A percentile compares a stretch with the other conserved stretches of the same genome.
These are phyloP conservation scores for Rhododendron griersonianum DNA, from an alignment of 148 eudicot species.

Conservation along the genomic window DNA sequence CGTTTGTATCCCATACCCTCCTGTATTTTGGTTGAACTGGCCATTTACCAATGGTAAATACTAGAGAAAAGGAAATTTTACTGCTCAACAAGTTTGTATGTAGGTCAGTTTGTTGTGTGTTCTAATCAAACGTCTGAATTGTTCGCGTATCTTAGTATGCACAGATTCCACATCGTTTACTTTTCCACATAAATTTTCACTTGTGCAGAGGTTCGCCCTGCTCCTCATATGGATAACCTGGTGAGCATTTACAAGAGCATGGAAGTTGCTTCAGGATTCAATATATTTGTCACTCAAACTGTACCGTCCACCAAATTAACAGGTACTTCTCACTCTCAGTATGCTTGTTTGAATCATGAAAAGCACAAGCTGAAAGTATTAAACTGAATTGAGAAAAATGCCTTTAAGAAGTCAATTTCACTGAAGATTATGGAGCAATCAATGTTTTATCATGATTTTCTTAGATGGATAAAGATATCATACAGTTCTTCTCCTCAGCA, in stretches of 20 bases:
- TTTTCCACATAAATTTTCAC: not conserved
- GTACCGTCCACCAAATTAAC: slow-evolving; percentile 27
- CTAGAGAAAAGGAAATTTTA: not conserved
- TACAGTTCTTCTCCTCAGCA: not conserved
- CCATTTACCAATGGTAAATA: not conserved
- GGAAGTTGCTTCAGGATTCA: slow-evolving; percentile 60
- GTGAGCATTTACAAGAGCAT: slow-evolving; percentile 86
- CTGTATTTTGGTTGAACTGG: not conserved
- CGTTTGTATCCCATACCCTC: not conserved
- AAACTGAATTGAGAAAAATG: not conserved
- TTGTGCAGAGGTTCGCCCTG: slow-evolving; percentile 87
- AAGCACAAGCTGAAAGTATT: not conserved
- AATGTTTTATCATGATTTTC: not conserved
- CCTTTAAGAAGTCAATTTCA: not conserved
- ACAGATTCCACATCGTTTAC: not conserved
- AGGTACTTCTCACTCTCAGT: slow-evolving; percentile 27
- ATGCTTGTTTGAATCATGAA: not conserved
- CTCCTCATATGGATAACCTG: slow-evolving; percentile 95
- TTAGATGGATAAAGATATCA: not conserved
- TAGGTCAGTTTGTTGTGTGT: not conserved
- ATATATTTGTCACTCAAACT: slow-evolving; percentile 56
- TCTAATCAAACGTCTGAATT: not conserved
- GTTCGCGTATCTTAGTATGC: not conserved
- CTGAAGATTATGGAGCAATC: not conserved
- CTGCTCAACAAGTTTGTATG: not conserved